These are phyloP conservation scores for Anisodus acutangulus DNA, from an alignment of 257 asterid genomes.

Conservation along the genomic window DNA sequence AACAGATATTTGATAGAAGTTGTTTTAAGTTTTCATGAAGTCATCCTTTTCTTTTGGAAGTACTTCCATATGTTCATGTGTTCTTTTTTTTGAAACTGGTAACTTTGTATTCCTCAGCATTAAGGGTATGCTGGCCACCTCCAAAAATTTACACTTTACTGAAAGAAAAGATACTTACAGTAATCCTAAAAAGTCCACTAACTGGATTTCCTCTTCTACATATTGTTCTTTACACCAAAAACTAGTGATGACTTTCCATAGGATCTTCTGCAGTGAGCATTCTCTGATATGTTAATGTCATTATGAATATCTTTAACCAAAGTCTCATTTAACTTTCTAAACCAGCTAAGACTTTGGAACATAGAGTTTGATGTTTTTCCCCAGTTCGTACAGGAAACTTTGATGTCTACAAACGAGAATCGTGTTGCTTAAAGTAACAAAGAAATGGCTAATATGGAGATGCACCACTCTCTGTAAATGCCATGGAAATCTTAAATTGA, in stretches of 20 bases:
- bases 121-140: too few relatives aligned
- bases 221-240: too few relatives aligned
- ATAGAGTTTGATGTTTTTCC: not conserved
- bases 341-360: not conserved
- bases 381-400: not conserved
- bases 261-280: too few relatives aligned
- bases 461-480: slow-evolving; percentile 8
- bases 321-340: slow-evolving; percentile 12
- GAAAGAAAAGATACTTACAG: too few relatives aligned
- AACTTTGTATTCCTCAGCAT: too few relatives aligned
- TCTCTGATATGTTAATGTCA: not conserved
- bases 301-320: slow-evolving; percentile 6
- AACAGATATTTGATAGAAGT: not conserved
- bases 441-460: not conserved
- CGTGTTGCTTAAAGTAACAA: slow-evolving; percentile 12
- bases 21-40: not conserved
- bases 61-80: not conserved
- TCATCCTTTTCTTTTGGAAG: slow-evolving; percentile 11
- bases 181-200: too few relatives aligned
- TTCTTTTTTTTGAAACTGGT: too few relatives aligned
- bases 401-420: not conserved
- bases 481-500: not conserved
- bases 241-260: too few relatives aligned
- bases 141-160: too few relatives aligned
- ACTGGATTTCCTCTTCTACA: too few relatives aligned